Conservation (phyloP, 345 rosid species). For the Syzygium aromaticum region DNA sequence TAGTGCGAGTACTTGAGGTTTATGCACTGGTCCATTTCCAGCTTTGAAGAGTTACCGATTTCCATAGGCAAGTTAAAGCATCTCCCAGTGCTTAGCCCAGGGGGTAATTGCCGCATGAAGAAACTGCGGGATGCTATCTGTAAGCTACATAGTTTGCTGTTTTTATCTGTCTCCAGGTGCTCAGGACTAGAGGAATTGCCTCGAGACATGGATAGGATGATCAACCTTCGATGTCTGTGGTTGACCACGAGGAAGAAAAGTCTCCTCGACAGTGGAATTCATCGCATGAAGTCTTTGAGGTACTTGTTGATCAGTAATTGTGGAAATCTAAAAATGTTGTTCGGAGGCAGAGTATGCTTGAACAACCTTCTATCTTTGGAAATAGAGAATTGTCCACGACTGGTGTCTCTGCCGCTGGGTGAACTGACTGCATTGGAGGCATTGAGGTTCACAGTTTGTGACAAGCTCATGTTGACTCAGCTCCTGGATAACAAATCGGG, state of each 20-base stretch:
- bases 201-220: not conserved
- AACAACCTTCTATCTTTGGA: not conserved
- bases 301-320: not conserved
- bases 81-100: not conserved
- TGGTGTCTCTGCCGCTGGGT: not conserved
- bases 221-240: not conserved
- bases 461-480: not conserved
- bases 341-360: not conserved
- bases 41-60: not conserved
- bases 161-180: not conserved
- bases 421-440: not conserved
- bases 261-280: not conserved
- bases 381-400: not conserved
- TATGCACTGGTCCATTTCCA: not conserved
- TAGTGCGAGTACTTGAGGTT: not conserved
- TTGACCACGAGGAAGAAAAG: not conserved
- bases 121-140: not conserved
- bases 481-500: not conserved
- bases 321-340: not conserved
- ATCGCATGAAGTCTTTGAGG: not conserved
- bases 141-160: not conserved
- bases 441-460: not conserved
- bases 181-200: not conserved
- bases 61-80: not conserved
- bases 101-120: not conserved